phyloP scores from a whole-genome alignment of 768 basidiomycete genomes.

The Suillus fuscotomentosus region DNA sequence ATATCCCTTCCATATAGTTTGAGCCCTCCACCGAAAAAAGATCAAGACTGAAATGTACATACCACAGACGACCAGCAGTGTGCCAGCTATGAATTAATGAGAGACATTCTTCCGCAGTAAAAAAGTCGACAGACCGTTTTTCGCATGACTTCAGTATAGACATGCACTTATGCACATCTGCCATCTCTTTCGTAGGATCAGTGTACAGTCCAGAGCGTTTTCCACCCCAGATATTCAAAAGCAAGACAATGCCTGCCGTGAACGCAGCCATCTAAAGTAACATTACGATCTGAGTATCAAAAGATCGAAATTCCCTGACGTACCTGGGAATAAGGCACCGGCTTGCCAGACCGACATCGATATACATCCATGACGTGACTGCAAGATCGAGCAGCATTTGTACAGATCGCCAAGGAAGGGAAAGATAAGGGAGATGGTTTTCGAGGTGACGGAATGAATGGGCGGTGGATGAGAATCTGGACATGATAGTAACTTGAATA shows the following conservation, averaged over 20 bases:
- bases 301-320: neutral
- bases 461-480: conserved; percentile 74
- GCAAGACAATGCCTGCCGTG: conserved; percentile 48
- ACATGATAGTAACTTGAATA: conserved; percentile 54
- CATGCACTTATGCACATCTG: conserved; percentile 53
- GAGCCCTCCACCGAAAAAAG: neutral
- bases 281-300: neutral
- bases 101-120: neutral
- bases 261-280: conserved; percentile 38
- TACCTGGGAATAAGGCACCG: conserved; percentile 31
- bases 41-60: conserved; percentile 12
- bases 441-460: conserved; percentile 68
- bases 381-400: conserved; percentile 79
- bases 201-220: conserved; percentile 39
- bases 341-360: conserved; percentile 31
- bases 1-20: conserved; percentile 52
- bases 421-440: conserved; percentile 48
- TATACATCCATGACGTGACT: conserved; percentile 68
- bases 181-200: conserved; percentile 45
- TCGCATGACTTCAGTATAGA: conserved; percentile 37
- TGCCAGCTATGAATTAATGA: conserved; percentile 38
- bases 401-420: conserved; percentile 77
- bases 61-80: conserved; percentile 49
- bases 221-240: conserved; percentile 57
- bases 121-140: conserved; percentile 26